Conservation (phyloP, 2,329 filamentous ascomycete genomes). For the Aspergillus sp. region DNA sequence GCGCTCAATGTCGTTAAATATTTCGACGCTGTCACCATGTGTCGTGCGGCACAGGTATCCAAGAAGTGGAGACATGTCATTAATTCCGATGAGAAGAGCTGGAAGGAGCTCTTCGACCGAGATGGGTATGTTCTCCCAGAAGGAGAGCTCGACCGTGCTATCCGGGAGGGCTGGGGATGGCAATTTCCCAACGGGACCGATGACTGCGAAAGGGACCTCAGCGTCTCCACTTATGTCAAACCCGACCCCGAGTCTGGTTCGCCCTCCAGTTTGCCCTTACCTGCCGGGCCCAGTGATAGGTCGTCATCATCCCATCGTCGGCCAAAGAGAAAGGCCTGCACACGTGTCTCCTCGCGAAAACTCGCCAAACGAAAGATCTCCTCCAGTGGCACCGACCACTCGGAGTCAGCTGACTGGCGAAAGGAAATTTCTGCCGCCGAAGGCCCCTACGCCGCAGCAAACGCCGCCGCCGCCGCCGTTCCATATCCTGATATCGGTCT, state of each 20-base stretch:
- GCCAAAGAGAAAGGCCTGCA: slow-evolving; percentile 51
- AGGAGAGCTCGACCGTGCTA: slow-evolving; percentile 81
- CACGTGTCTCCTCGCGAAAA: slow-evolving; percentile 50
- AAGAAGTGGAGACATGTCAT: slow-evolving; percentile 90
- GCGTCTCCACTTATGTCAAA: slow-evolving; percentile 47
- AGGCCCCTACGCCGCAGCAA: slow-evolving; percentile 80
- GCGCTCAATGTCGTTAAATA: slow-evolving; percentile 85
- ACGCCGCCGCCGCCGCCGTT: slow-evolving; percentile 76
- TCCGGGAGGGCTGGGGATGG: slow-evolving; percentile 95
- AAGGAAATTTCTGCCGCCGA: slow-evolving; percentile 59
- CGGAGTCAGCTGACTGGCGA: slow-evolving; percentile 46
- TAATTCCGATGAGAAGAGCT: slow-evolving; percentile 90
- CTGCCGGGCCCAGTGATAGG: slow-evolving; percentile 25
- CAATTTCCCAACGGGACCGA: slow-evolving; percentile 77
- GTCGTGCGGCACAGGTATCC: slow-evolving; percentile 86
- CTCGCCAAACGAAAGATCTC: slow-evolving; percentile 57
- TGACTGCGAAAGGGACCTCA: slow-evolving; percentile 79
- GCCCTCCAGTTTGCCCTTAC: slow-evolving; percentile 18
- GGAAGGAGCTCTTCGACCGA: slow-evolving; percentile 86
- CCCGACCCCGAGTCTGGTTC: slow-evolving; percentile 40
- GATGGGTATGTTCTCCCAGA: slow-evolving; percentile 78
- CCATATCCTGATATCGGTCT: slow-evolving; percentile 80
- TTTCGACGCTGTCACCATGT: slow-evolving; percentile 81
- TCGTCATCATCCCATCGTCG: slow-evolving; percentile 29
- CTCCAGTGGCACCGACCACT: slow-evolving; percentile 42